Percentiles rank a stretch among this genome's conserved stretches.
These are phyloP conservation scores for Aspergillus texensis DNA, from an alignment of 2,329 filamentous ascomycete species.

Conservation along the genomic window DNA sequence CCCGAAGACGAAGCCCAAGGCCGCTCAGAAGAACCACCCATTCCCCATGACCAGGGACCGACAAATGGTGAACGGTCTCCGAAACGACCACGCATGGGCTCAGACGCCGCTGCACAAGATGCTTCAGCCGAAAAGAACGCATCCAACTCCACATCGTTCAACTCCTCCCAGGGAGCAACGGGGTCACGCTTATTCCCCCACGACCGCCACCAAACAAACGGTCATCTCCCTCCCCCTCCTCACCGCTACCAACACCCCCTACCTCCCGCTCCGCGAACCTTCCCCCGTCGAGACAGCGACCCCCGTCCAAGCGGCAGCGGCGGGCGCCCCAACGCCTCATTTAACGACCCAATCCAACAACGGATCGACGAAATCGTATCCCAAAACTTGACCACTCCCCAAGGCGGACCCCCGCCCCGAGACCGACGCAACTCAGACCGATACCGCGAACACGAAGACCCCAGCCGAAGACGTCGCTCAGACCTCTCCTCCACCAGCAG, in stretches of 20 bases:
- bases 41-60: constrained; percentile 1
- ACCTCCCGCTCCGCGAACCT: constrained; percentile 20
- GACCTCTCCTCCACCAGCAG: constrained; percentile 10
- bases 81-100: constrained; percentile 40
- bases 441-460: constrained; percentile 23
- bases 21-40: constrained; percentile 8
- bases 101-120: constrained; percentile 22
- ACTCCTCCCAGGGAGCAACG: constrained; percentile 6
- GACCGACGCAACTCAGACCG: constrained; percentile 18
- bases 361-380: constrained; percentile 41
- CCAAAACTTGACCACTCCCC: constrained; percentile 23
- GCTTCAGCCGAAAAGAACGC: constrained; percentile 5
- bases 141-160: constrained; percentile 15
- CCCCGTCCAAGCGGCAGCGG: constrained; percentile 11
- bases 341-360: constrained; percentile 41
- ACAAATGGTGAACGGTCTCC: constrained; percentile 37
- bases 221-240: constrained; percentile 16
- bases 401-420: background rate
- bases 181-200: constrained; percentile 14
- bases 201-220: constrained; percentile 20
- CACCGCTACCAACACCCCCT: constrained; percentile 27
- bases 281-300: constrained; percentile 21
- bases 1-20: constrained; percentile 26
- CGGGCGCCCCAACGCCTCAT: constrained; percentile 8
- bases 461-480: constrained; percentile 17